A percentile compares a stretch with the other conserved stretches of the same genome.
Evolutionary conservation across 768 basidiomycete genomes (phyloP).

Genomic region (Amanita inopinata): DNA sequence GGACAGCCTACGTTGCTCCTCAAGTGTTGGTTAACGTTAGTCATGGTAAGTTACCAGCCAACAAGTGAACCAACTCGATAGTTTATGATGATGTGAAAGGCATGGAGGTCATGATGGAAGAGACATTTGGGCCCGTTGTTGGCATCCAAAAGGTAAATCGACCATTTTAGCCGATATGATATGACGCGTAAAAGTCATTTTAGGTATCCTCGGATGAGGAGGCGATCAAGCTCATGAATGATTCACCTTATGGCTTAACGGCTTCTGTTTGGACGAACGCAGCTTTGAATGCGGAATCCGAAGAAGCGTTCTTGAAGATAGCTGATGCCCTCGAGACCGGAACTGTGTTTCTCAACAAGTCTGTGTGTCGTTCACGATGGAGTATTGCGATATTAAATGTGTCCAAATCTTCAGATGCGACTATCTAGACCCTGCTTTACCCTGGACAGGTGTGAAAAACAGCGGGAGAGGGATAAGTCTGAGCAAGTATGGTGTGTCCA

Average conservation of each 20-base stretch:
- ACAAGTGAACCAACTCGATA: slow-evolving; percentile 87
- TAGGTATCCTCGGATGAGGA: slow-evolving; percentile 81
- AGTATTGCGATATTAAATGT: neutral
- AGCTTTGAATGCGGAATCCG: slow-evolving; percentile 46
- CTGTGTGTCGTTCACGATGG: slow-evolving; percentile 7
- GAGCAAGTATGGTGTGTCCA: slow-evolving; percentile 70
- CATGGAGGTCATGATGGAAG: slow-evolving; percentile 37
- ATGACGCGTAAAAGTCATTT: neutral
- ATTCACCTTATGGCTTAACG: slow-evolving; percentile 90
- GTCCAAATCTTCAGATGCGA: slow-evolving; percentile 68
- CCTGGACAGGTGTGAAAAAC: slow-evolving; percentile 93
- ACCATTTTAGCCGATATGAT: neutral
- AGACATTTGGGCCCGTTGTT: slow-evolving; percentile 89
- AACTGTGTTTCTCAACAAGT: slow-evolving; percentile 91
- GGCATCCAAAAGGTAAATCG: slow-evolving; percentile 78
- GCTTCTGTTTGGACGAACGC: slow-evolving; percentile 90
- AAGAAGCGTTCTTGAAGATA: slow-evolving; percentile 56
- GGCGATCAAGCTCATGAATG: slow-evolving; percentile 89
- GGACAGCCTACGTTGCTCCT: slow-evolving; percentile 81
- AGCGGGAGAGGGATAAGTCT: slow-evolving; percentile 88
- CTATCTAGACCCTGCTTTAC: slow-evolving; percentile 82
- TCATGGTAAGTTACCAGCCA: slow-evolving; percentile 59
- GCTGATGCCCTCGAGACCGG: slow-evolving; percentile 74
- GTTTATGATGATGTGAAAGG: slow-evolving; percentile 26
- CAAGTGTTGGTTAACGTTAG: slow-evolving; percentile 86